These are phyloP conservation scores for Melianthus villosus DNA, from an alignment of 441 rosid species.

Conservation along the genomic window DNA sequence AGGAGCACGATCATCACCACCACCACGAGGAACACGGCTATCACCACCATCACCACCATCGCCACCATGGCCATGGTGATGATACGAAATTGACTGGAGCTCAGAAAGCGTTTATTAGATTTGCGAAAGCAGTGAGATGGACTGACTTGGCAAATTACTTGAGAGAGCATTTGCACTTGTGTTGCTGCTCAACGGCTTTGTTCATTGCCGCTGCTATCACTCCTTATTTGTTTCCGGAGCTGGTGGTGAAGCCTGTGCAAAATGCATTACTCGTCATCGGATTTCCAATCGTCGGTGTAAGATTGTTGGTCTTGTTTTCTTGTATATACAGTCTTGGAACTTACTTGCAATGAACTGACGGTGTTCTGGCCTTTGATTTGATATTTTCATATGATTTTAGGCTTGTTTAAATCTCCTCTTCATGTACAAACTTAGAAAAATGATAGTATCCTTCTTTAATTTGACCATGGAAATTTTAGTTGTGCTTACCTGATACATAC, in stretches of 20 bases:
- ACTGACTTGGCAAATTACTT: conserved; percentile 43
- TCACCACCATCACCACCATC: conserved; percentile 23
- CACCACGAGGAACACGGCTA: conserved; percentile 5
- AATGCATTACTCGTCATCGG: conserved; percentile 41
- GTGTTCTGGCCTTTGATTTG: neutral
- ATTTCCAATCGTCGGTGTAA: conserved; percentile 82
- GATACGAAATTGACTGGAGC: conserved; percentile 23
- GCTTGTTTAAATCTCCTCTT: no score
- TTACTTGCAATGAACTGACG: neutral
- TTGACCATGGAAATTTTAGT: no score
- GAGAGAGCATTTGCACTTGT: conserved; percentile 63
- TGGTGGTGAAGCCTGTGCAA: conserved; percentile 38
- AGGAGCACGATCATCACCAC: conserved; percentile 6
- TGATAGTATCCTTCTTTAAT: no score
- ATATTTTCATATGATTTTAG: no score
- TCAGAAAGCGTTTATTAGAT: conserved; percentile 33
- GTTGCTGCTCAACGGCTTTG: conserved; percentile 55
- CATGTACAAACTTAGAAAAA: no score
- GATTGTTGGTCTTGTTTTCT: neutral
- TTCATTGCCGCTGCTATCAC: conserved; percentile 54
- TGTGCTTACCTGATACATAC: no score
- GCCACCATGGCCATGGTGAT: conserved; percentile 18
- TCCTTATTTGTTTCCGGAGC: conserved; percentile 53
- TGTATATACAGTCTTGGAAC: neutral
- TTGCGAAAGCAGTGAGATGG: conserved; percentile 61